Evolutionary conservation across 2,329 filamentous ascomycete genomes (phyloP).

Genomic region (Arthrobotrys sinensis): DNA sequence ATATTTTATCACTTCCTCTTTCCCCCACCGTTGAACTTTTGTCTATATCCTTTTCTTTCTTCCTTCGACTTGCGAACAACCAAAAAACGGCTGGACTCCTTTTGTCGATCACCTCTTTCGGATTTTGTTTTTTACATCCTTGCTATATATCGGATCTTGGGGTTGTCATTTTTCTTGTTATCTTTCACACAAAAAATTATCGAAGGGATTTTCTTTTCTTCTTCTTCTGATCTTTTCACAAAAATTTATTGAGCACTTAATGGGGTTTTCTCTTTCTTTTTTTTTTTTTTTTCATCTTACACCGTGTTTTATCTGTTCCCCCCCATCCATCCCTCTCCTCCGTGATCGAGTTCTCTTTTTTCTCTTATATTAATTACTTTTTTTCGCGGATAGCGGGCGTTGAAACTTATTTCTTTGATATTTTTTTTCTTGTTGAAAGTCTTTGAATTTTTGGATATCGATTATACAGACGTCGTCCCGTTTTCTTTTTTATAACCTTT

Average conservation of each 20-base stretch:
- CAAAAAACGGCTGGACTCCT: conserved; percentile 56
- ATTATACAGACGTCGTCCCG: background rate
- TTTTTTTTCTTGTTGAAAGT: conserved; percentile 11
- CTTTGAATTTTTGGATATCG: background rate
- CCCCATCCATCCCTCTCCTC: background rate
- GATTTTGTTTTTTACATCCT: conserved; percentile 62
- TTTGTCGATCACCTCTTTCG: conserved; percentile 54
- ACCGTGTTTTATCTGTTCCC: background rate
- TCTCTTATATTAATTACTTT: background rate
- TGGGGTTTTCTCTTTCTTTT: conserved; percentile 22
- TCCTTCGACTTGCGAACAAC: background rate
- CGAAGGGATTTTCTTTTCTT: conserved; percentile 65
- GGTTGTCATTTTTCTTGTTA: conserved; percentile 41
- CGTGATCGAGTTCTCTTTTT: conserved; percentile 1
- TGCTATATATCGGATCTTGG: conserved; percentile 54
- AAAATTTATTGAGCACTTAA: conserved; percentile 41
- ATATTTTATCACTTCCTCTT: conserved; percentile 32
- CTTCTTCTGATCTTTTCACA: conserved; percentile 57
- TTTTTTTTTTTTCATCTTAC: background rate
- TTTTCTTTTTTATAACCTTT: background rate
- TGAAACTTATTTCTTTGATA: conserved; percentile 27
- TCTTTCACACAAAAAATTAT: conserved; percentile 63
- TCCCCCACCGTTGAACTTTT: background rate
- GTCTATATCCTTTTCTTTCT: conserved; percentile 40
- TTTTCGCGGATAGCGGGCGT: conserved; percentile 57